Conservation (phyloP, 2,329 filamentous ascomycete species). For the Stagonosporopsis tanaceti region DNA sequence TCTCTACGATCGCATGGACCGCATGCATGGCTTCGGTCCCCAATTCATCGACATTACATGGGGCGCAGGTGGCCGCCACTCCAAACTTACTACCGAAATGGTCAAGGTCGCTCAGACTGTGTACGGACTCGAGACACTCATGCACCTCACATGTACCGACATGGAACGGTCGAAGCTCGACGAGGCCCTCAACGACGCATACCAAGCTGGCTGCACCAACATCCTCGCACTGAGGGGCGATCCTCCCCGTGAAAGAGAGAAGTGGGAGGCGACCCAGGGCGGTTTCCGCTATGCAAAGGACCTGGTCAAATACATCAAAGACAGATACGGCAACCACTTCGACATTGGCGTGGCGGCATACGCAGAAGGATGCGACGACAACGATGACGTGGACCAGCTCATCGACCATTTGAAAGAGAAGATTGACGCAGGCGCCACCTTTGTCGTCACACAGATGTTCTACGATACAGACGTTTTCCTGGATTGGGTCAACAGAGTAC, state of each 20-base stretch:
- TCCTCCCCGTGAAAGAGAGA: conserved; percentile 90
- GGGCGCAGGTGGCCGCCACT: conserved; percentile 92
- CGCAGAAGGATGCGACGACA: conserved; percentile 93
- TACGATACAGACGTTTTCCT: conserved; percentile 97
- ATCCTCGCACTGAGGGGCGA: conserved; percentile 94
- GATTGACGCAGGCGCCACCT: conserved; percentile 89
- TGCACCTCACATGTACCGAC: conserved; percentile 98
- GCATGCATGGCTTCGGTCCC: conserved; percentile 93
- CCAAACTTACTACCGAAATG: conserved; percentile 96
- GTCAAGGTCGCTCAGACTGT: conserved; percentile 93
- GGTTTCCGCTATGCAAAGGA: conserved; percentile 94
- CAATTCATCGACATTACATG: conserved; percentile 98
- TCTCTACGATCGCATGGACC: conserved; percentile 98
- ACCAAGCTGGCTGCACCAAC: conserved; percentile 96
- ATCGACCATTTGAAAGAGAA: conserved; percentile 97
- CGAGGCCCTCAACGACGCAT: conserved; percentile 83
- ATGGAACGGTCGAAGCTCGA: conserved; percentile 95
- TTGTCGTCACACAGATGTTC: conserved; percentile 99
- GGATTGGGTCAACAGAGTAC: conserved; percentile 85
- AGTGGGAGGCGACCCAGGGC: conserved; percentile 87
- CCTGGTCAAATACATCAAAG: conserved; percentile 82
- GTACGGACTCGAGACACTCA: conserved; percentile 96
- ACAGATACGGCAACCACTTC: conserved; percentile 86
- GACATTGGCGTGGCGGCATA: conserved; percentile 98
- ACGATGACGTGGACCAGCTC: conserved; percentile 82